Evolutionary conservation across 768 basidiomycete genomes (phyloP).

Genomic region (Kwoniella sp.): DNA sequence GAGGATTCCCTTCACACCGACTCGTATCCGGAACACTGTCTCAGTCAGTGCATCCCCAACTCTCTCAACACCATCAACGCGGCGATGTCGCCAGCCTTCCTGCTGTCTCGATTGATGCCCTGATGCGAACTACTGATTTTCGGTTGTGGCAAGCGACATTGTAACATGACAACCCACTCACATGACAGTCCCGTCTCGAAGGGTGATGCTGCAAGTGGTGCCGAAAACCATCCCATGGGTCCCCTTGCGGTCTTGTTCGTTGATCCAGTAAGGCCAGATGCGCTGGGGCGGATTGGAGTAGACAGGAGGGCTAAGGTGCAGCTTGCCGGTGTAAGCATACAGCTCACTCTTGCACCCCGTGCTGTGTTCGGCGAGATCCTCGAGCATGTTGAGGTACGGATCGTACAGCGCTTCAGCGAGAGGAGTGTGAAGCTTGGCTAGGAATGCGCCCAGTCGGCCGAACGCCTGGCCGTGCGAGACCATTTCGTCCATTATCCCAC

Average conservation of each 20-base stretch:
- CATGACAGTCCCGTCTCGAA: too few relatives aligned
- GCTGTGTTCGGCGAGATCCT: not conserved
- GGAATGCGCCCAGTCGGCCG: constrained; percentile 1
- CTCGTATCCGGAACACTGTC: too few relatives aligned
- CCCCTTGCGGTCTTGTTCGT: not conserved
- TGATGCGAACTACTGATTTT: too few relatives aligned
- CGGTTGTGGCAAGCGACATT: too few relatives aligned
- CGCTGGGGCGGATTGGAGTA: not conserved
- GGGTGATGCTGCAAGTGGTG: too few relatives aligned
- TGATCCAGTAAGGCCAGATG: constrained; percentile 3
- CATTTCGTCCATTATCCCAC: not conserved
- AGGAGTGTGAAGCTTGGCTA: not conserved
- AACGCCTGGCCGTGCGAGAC: constrained; percentile 5
- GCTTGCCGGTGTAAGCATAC: not conserved
- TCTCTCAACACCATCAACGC: too few relatives aligned
- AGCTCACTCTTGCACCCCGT: constrained; percentile 5
- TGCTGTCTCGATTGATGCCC: too few relatives aligned
- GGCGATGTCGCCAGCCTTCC: too few relatives aligned
- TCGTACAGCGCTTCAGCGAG: not conserved
- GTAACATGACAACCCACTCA: too few relatives aligned
- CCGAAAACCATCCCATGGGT: constrained; percentile 6
- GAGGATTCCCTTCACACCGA: too few relatives aligned
- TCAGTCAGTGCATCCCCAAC: too few relatives aligned
- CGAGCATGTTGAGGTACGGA: not conserved
- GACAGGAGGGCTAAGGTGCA: not conserved